phyloP scores from a whole-genome alignment of 768 basidiomycete genomes.

The Hygrocybe coccinea region DNA sequence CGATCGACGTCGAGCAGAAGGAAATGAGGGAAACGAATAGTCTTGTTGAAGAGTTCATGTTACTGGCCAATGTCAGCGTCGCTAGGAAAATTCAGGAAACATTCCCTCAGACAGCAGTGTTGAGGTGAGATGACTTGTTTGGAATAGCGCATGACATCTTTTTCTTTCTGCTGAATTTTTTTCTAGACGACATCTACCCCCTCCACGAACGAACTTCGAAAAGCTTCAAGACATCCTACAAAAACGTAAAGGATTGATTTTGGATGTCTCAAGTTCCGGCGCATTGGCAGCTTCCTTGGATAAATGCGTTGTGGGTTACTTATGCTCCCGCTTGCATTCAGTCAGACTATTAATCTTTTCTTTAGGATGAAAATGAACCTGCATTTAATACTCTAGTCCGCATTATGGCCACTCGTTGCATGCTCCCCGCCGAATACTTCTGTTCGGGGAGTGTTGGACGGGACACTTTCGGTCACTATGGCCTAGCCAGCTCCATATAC shows the following conservation, averaged over 20 bases:
- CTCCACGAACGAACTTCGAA: slow-evolving; percentile 91
- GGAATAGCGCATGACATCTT: neutral
- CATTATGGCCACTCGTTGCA: slow-evolving; percentile 98
- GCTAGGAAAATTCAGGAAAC: slow-evolving; percentile 88
- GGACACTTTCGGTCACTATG: slow-evolving; percentile 95
- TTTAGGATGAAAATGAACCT: slow-evolving; percentile 73
- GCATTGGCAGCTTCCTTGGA: slow-evolving; percentile 87
- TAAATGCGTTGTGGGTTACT: slow-evolving; percentile 64
- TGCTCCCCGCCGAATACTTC: slow-evolving; percentile 98
- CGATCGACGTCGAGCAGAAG: slow-evolving; percentile 96
- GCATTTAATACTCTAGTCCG: slow-evolving; percentile 97
- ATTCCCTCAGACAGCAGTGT: slow-evolving; percentile 92
- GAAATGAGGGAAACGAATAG: slow-evolving; percentile 90
- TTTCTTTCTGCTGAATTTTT: neutral
- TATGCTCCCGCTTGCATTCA: neutral
- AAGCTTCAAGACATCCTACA: slow-evolving; percentile 86
- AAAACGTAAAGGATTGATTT: slow-evolving; percentile 74
- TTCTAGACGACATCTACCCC: slow-evolving; percentile 79
- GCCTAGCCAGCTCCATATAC: slow-evolving; percentile 94
- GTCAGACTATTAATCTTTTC: neutral
- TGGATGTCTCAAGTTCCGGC: slow-evolving; percentile 90
- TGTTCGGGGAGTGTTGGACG: slow-evolving; percentile 89
- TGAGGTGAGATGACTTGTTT: slow-evolving; percentile 50
- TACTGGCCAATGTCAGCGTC: slow-evolving; percentile 94
- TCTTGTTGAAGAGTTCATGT: slow-evolving; percentile 98